Conservation (phyloP, 2,329 filamentous ascomycete genomes). For the Metarhizium humberi region DNA sequence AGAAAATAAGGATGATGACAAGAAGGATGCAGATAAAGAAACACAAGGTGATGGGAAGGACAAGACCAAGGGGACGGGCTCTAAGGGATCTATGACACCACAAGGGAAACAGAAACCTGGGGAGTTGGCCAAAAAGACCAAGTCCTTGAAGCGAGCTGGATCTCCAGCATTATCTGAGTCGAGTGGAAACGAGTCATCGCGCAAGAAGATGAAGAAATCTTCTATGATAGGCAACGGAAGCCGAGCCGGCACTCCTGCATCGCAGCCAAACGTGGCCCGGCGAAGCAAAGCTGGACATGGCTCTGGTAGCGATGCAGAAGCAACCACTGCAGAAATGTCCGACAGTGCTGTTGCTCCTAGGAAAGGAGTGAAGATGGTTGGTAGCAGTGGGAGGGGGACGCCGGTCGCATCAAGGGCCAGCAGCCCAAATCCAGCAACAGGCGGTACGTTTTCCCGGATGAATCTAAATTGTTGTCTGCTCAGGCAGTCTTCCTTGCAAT, state of each 20-base stretch:
- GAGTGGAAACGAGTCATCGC: conserved; percentile 80
- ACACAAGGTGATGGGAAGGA: conserved; percentile 41
- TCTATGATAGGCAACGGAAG: conserved; percentile 38
- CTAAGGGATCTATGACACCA: conserved; percentile 58
- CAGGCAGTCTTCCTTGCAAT: background rate
- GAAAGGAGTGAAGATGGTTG: conserved; percentile 48
- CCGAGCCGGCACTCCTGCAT: conserved; percentile 46
- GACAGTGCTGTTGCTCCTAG: conserved; percentile 38
- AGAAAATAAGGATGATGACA: conserved; percentile 45
- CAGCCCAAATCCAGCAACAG: conserved; percentile 42
- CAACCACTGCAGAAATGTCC: conserved; percentile 58
- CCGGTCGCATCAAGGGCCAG: conserved; percentile 51
- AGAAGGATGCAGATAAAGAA: conserved; percentile 56
- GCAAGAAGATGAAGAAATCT: conserved; percentile 67
- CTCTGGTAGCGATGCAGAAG: conserved; percentile 64
- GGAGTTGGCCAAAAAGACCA: conserved; percentile 38
- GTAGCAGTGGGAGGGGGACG: conserved; percentile 36
- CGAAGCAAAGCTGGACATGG: conserved; percentile 39
- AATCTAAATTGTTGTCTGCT: background rate
- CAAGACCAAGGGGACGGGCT: conserved; percentile 45
- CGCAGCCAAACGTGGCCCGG: conserved; percentile 28
- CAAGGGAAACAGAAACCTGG: conserved; percentile 36
- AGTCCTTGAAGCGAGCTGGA: conserved; percentile 70
- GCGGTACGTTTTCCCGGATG: conserved; percentile 22
- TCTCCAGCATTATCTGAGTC: conserved; percentile 85